A percentile compares a stretch with the other conserved stretches of the same genome.
Evolutionary conservation across 23 red algal species (phyloP).

Genomic region (Agarophyton chilense): DNA sequence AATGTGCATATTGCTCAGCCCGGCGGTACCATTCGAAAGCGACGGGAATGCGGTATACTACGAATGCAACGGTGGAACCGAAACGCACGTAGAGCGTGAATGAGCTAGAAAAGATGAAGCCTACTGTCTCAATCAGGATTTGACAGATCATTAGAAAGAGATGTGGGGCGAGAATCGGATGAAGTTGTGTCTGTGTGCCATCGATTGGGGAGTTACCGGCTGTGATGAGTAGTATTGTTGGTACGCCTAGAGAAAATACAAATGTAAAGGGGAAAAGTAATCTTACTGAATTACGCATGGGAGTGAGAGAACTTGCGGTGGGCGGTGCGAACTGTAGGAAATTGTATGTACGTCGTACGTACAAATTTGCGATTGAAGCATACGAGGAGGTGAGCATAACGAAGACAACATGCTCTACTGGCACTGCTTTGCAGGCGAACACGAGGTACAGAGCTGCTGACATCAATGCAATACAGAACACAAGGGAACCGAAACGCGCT

Average conservation of each 20-base stretch:
- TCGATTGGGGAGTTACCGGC: background rate
- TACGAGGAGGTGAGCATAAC: conserved; percentile 16
- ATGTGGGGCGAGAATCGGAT: conserved; percentile 49
- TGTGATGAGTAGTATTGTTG: conserved; percentile 14
- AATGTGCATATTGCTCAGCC: conserved; percentile 1
- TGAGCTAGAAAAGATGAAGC: background rate
- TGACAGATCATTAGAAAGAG: conserved; percentile 57
- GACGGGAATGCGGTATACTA: conserved; percentile 45
- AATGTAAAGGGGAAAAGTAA: conserved; percentile 63
- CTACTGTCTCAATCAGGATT: conserved; percentile 59
- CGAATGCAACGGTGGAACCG: conserved; percentile 39
- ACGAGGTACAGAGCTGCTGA: background rate
- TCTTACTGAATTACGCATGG: conserved; percentile 34
- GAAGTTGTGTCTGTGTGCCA: conserved; percentile 7
- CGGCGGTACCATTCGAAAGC: conserved; percentile 37
- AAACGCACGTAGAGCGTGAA: conserved; percentile 55
- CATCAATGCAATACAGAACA: background rate
- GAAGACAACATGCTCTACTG: conserved; percentile 29
- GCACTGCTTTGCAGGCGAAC: conserved; percentile 14
- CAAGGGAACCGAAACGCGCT: background rate
- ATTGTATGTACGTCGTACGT: conserved; percentile 8
- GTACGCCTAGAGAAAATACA: conserved; percentile 34
- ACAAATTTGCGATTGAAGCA: conserved; percentile 32
- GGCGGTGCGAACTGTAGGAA: background rate
- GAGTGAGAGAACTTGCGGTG: conserved; percentile 13